Evolutionary conservation across 805 yeast genomes (phyloP).

Genomic region (Candida silvatica): DNA sequence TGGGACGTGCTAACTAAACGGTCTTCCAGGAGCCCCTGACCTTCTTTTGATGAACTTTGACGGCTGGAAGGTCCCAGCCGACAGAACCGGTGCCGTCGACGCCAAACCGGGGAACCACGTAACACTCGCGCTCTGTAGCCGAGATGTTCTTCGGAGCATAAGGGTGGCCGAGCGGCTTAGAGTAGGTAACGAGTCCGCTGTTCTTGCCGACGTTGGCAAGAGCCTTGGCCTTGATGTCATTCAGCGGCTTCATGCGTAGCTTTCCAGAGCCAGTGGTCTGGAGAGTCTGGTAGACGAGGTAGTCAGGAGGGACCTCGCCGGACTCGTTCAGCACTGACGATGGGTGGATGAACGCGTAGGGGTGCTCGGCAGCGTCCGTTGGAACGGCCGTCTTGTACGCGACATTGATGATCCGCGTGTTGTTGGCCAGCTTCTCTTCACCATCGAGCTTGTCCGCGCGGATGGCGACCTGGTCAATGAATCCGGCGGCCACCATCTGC

Average conservation of each 20-base stretch:
- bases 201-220: slow-evolving; percentile 68
- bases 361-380: slow-evolving; percentile 32
- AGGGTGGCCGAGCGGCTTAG: slow-evolving; percentile 89
- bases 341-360: slow-evolving; percentile 74
- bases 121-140: slow-evolving; percentile 70
- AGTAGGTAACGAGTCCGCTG: slow-evolving; percentile 68
- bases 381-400: slow-evolving; percentile 61
- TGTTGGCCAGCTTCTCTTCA: slow-evolving; percentile 53
- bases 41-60: slow-evolving; percentile 67
- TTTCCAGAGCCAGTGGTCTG: slow-evolving; percentile 44
- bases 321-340: slow-evolving; percentile 49
- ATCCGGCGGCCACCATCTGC: slow-evolving; percentile 91
- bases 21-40: slow-evolving; percentile 58
- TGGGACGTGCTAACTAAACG: slow-evolving; percentile 5
- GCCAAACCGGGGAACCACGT: slow-evolving; percentile 87
- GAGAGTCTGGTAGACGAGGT: slow-evolving; percentile 63
- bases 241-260: slow-evolving; percentile 66
- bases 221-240: slow-evolving; percentile 67
- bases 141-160: slow-evolving; percentile 68
- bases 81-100: slow-evolving; percentile 73
- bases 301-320: slow-evolving; percentile 74
- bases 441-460: slow-evolving; percentile 68
- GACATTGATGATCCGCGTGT: slow-evolving; percentile 44
- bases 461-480: slow-evolving; percentile 81
- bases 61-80: slow-evolving; percentile 87